Evolutionary conservation across 495 filamentous ascomycete species (phyloP), one percentile per base, ranked within the genome.

Genomic region (Parathielavia appendiculata): DNA sequence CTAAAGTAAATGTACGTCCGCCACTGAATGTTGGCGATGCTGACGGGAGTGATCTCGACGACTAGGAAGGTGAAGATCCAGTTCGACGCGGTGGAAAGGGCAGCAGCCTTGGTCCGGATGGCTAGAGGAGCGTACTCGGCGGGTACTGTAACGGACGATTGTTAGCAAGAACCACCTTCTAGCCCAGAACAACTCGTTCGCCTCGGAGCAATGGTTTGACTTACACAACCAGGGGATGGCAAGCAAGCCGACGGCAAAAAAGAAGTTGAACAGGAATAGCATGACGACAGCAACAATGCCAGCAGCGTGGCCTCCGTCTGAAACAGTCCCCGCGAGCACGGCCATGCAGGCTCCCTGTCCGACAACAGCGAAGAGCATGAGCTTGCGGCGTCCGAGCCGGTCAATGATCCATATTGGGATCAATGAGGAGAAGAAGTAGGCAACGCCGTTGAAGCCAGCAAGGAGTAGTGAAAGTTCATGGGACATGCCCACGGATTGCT

Each of bases 281-380:
- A 84, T 83, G 2, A 75, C 70, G 14, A 83, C 11, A 17, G 48
- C 48, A 14, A 38, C 48, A 23, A 51, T 66, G 0, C 80, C 80
- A 3, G 74, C 73, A 34, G 81, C 66, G 9, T 73, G 65, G 36
- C 73, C 51, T 19, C 68, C 60, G 49, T 66, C 59, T 40, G 72
- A 65, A 57, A 70, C 64, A 26, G 66, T 52, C 65, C 74, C 79
- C 7, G 85, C 82, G 8, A 91, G 75, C 41, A 88, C 77, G n/a
- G 82, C 79, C 87, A 90, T 90, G 55, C 80, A 85, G 1, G 76
- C 59, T 35, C 78, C 80, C 81, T 89, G 88, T 12, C 89, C 89
- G 1, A 73, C 78, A 4, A 84, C 84, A 39, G 86, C 85, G 61
- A 88, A 84, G 26, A 91, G 75, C 82, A 91, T 88, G 59, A 91